Evolutionary conservation across 2,329 filamentous ascomycete genomes (phyloP).

Genomic region (Pseudopyricularia javanii): DNA sequence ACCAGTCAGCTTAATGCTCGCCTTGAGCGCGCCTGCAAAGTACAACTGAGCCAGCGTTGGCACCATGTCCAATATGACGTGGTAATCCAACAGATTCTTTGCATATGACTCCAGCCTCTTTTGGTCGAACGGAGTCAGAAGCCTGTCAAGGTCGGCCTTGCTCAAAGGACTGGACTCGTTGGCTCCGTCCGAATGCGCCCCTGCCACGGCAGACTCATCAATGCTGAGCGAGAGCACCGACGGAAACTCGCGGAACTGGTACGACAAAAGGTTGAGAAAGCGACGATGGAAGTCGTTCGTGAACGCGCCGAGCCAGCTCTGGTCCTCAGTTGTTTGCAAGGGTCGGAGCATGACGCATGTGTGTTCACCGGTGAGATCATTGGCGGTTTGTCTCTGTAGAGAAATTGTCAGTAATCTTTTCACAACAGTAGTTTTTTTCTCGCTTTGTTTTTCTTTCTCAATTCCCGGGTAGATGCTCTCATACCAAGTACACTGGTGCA

Average conservation of each 20-base stretch:
- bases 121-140: constrained; percentile 83
- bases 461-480: not conserved
- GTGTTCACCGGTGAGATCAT: constrained; percentile 93
- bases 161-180: constrained; percentile 43
- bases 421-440: not conserved
- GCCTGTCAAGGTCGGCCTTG: constrained; percentile 63
- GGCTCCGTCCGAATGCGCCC: constrained; percentile 42
- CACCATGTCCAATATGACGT: constrained; percentile 88
- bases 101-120: constrained; percentile 93
- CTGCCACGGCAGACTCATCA: constrained; percentile 69
- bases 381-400: constrained; percentile 66
- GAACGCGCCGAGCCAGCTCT: constrained; percentile 81
- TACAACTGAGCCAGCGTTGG: constrained; percentile 72
- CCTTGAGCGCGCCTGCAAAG: constrained; percentile 65
- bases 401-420: not conserved
- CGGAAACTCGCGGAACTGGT: constrained; percentile 78
- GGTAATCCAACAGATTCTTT: constrained; percentile 95
- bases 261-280: constrained; percentile 83
- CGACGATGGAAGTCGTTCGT: constrained; percentile 86
- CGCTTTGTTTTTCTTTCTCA: no score
- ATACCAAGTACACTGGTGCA: constrained; percentile 68
- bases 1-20: constrained; percentile 56
- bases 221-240: constrained; percentile 72
- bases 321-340: constrained; percentile 55
- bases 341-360: constrained; percentile 95